Evolutionary conservation across 2,329 filamentous ascomycete species (phyloP).

Genomic region (Metarhizium sp.): DNA sequence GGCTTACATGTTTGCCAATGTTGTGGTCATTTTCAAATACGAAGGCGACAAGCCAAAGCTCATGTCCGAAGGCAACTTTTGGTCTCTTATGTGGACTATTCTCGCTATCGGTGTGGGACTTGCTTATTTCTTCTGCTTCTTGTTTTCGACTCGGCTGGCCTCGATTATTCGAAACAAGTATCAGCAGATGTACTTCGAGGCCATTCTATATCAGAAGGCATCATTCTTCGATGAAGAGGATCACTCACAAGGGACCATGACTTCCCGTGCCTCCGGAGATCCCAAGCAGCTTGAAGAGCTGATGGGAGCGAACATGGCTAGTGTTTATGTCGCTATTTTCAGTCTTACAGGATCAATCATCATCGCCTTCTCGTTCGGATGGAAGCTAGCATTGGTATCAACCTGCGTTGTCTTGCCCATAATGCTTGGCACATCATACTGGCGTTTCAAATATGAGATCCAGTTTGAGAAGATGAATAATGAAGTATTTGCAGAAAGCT

Average conservation of each 20-base stretch:
- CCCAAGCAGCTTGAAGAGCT: constrained; percentile 53
- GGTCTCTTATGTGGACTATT: constrained; percentile 56
- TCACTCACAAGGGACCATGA: constrained; percentile 51
- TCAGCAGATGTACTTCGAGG: constrained; percentile 50
- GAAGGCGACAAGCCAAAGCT: constrained; percentile 18
- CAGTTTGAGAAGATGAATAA: constrained; percentile 61
- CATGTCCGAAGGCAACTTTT: constrained; percentile 42
- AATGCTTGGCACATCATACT: constrained; percentile 37
- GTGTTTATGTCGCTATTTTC: constrained; percentile 54
- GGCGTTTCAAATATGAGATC: constrained; percentile 48
- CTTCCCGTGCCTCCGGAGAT: constrained; percentile 45
- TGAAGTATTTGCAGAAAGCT: constrained; percentile 60
- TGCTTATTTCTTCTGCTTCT: constrained; percentile 36
- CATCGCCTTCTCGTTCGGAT: constrained; percentile 63
- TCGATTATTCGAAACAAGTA: constrained; percentile 42
- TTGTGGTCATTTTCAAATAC: constrained; percentile 41
- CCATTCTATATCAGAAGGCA: constrained; percentile 49
- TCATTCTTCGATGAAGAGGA: constrained; percentile 52
- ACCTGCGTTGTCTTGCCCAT: constrained; percentile 50
- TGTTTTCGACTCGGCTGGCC: constrained; percentile 34
- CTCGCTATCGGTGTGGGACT: constrained; percentile 44
- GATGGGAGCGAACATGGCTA: constrained; percentile 53
- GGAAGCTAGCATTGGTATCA: constrained; percentile 65
- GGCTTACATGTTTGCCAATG: constrained; percentile 45
- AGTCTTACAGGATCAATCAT: constrained; percentile 54